Evolutionary conservation across 2,329 filamentous ascomycete genomes (phyloP).

Genomic region (Botryosphaeria dothidea): DNA sequence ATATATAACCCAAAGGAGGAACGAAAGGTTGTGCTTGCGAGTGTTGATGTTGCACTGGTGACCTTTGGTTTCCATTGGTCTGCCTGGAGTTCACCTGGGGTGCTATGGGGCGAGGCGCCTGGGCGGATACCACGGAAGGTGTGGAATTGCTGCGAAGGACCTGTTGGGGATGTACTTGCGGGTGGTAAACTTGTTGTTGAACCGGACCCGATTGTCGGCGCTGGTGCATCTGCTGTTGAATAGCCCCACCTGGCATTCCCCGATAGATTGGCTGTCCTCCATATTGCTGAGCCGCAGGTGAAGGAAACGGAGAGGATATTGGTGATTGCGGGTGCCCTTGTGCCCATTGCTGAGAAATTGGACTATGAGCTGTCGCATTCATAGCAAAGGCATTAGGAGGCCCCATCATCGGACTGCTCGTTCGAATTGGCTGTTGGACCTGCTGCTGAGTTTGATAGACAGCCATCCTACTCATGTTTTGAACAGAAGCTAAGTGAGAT

Average conservation of each 20-base stretch:
- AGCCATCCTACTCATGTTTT: not conserved
- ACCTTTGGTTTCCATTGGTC: not conserved
- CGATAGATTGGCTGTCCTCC: too few relatives aligned
- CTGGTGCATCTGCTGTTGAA: not conserved
- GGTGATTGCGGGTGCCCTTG: not conserved
- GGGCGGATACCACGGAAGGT: not conserved
- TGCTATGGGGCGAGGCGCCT: not conserved
- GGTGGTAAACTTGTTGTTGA: not conserved
- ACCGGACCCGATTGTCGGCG: not conserved
- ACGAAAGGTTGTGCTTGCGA: slow-evolving; percentile 28
- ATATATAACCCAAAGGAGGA: slow-evolving; percentile 34
- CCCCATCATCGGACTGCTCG: not conserved
- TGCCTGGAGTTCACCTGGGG: not conserved
- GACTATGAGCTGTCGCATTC: not conserved
- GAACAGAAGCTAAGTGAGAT: not conserved
- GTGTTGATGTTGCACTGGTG: not conserved
- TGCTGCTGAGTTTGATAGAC: not conserved
- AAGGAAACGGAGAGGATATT: not conserved
- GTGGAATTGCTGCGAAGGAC: not conserved
- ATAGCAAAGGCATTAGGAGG: not conserved
- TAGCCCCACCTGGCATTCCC: not conserved
- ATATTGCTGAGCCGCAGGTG: not conserved
- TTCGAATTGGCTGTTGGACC: not conserved
- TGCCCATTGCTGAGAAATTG: not conserved
- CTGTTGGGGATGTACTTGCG: not conserved